Evolutionary conservation across 352 stramenopile species (phyloP).

Genomic region (Thalassiosira pacifica): DNA sequence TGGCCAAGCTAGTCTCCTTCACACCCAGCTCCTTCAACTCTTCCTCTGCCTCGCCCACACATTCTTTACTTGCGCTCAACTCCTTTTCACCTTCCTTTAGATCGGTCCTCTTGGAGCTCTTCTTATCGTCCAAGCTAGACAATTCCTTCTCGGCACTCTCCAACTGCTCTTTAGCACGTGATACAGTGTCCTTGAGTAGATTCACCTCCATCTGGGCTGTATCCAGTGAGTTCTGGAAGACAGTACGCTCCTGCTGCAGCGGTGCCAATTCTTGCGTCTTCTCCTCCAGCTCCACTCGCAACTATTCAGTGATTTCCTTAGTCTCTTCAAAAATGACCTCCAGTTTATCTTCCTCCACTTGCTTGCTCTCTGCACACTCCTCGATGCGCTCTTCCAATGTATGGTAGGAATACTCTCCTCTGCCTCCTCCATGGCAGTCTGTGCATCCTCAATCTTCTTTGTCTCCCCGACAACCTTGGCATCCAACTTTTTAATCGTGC

Average conservation of each 20-base stretch:
- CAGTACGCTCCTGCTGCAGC: slow-evolving; percentile 81
- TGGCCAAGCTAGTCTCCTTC: slow-evolving; percentile 81
- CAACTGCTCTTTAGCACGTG: slow-evolving; percentile 74
- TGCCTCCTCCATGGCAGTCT: slow-evolving; percentile 89
- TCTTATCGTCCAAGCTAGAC: slow-evolving; percentile 71
- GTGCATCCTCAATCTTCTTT: slow-evolving; percentile 91
- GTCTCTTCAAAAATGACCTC: slow-evolving; percentile 88
- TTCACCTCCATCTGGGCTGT: slow-evolving; percentile 83
- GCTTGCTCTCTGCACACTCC: slow-evolving; percentile 66
- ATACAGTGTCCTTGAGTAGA: slow-evolving; percentile 80
- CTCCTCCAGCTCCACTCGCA: slow-evolving; percentile 82
- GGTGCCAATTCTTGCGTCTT: slow-evolving; percentile 87
- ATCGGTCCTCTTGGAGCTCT: slow-evolving; percentile 69
- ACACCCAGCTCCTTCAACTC: slow-evolving; percentile 87
- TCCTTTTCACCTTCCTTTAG: slow-evolving; percentile 71
- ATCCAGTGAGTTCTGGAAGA: slow-evolving; percentile 83
- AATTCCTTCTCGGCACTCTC: slow-evolving; percentile 82
- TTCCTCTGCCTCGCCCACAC: slow-evolving; percentile 76
- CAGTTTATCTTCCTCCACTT: slow-evolving; percentile 89
- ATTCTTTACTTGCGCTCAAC: slow-evolving; percentile 64
- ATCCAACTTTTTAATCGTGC: slow-evolving; percentile 92
- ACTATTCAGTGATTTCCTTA: slow-evolving; percentile 78
- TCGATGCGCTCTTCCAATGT: slow-evolving; percentile 89
- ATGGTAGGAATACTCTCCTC: slow-evolving; percentile 91
- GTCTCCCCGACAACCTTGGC: slow-evolving; percentile 90